A percentile compares a stretch with the other conserved stretches of the same genome.
These are phyloP conservation scores for Microcyclosporella mali DNA, from an alignment of 2,329 filamentous ascomycete genomes.

Conservation along the genomic window DNA sequence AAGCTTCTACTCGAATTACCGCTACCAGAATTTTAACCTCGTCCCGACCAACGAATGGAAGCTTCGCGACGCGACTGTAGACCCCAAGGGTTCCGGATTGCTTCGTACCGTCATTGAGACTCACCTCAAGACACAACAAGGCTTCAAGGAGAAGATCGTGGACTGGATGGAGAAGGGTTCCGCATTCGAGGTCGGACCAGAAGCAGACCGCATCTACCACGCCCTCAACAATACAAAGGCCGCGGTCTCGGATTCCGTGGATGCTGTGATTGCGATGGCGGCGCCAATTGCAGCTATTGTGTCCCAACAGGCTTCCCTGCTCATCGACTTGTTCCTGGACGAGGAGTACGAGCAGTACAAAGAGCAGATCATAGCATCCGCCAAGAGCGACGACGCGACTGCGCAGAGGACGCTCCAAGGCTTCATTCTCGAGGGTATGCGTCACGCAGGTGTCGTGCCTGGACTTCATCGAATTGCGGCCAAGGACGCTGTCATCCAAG, in stretches of 20 bases:
- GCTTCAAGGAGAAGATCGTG: slow-evolving; percentile 38
- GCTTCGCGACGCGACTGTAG: slow-evolving; percentile 41
- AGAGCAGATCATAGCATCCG: slow-evolving; percentile 45
- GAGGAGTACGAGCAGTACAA: slow-evolving; percentile 48
- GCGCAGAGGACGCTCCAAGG: slow-evolving; percentile 46
- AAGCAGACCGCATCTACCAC: slow-evolving; percentile 49
- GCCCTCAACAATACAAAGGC: slow-evolving; percentile 43
- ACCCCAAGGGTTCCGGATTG: slow-evolving; percentile 18
- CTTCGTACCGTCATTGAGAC: slow-evolving; percentile 39
- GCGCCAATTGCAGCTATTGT: slow-evolving; percentile 47
- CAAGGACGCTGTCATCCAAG: slow-evolving; percentile 37
- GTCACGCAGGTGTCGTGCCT: slow-evolving; percentile 47
- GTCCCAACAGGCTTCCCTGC: slow-evolving; percentile 48
- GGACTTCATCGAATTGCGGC: slow-evolving; percentile 48
- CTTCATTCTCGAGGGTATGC: slow-evolving; percentile 52
- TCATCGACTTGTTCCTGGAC: slow-evolving; percentile 49
- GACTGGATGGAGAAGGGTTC: slow-evolving; percentile 46
- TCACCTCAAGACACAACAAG: slow-evolving; percentile 43
- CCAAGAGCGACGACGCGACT: slow-evolving; percentile 38
- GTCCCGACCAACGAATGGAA: slow-evolving; percentile 45
- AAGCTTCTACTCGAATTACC: slow-evolving; percentile 41
- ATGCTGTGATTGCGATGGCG: slow-evolving; percentile 46
- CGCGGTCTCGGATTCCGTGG: slow-evolving; percentile 44
- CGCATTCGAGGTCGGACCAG: slow-evolving; percentile 44
- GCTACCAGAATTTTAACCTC: slow-evolving; percentile 51